Evolutionary conservation across 768 basidiomycete genomes (phyloP).

Genomic region (Boletus sensibilis): DNA sequence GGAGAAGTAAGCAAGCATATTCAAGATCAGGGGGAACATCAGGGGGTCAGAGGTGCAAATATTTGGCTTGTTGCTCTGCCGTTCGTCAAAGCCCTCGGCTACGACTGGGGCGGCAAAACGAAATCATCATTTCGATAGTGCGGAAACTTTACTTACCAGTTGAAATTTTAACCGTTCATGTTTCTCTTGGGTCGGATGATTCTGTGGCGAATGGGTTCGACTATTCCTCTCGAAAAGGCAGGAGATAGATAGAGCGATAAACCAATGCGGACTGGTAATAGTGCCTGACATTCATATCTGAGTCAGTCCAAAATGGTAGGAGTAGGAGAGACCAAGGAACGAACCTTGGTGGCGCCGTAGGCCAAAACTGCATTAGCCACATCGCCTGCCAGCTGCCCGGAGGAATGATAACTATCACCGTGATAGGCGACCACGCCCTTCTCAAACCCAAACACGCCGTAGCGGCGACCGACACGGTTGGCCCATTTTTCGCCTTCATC

Average conservation of each 20-base stretch:
- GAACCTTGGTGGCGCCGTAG: constrained; percentile 77
- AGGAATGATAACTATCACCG: constrained; percentile 9
- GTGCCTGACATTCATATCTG: constrained; percentile 46
- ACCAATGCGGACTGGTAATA: constrained; percentile 72
- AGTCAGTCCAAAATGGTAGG: not conserved
- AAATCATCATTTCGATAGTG: constrained; percentile 48
- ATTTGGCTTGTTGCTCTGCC: constrained; percentile 68
- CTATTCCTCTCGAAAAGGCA: constrained; percentile 61
- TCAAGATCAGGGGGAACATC: not conserved
- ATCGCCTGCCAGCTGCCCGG: constrained; percentile 61
- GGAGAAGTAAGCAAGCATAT: constrained; percentile 10
- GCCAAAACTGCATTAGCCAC: constrained; percentile 82
- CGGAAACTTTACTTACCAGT: constrained; percentile 30
- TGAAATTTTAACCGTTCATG: not conserved
- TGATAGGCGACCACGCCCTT: constrained; percentile 37
- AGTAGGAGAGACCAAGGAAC: constrained; percentile 6
- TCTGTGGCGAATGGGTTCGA: constrained; percentile 56
- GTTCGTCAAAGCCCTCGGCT: constrained; percentile 60
- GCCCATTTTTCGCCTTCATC: constrained; percentile 76
- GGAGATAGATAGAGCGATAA: constrained; percentile 72
- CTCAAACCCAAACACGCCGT: constrained; percentile 79
- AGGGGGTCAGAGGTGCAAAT: constrained; percentile 58
- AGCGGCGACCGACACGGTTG: constrained; percentile 65
- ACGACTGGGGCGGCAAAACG: constrained; percentile 75
- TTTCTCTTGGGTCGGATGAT: constrained; percentile 11